Conservation (phyloP, 2,329 filamentous ascomycete species). For the Aureobasidium uvarum region DNA sequence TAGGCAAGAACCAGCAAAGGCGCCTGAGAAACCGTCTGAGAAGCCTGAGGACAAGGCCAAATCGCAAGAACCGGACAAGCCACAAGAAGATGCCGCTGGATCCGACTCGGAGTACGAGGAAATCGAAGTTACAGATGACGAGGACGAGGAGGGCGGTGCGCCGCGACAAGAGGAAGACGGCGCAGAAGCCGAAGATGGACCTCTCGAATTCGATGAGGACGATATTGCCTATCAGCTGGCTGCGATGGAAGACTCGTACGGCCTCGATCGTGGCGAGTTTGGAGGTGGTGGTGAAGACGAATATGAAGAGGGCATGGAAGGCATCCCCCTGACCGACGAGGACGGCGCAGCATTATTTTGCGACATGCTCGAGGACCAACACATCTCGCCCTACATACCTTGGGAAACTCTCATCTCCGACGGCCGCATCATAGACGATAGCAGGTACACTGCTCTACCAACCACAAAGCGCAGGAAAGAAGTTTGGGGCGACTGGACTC, state of each 20-base stretch:
- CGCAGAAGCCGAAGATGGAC: conserved; percentile 45
- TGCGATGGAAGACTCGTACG: conserved; percentile 84
- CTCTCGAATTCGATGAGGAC: conserved; percentile 84
- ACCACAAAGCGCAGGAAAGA: conserved; percentile 81
- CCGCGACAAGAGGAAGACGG: conserved; percentile 47
- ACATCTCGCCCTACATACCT: conserved; percentile 80
- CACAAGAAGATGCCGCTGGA: conserved; percentile 38
- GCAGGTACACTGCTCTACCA: conserved; percentile 76
- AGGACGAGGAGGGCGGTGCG: conserved; percentile 47
- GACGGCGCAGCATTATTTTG: conserved; percentile 78
- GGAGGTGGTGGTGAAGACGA: conserved; percentile 57
- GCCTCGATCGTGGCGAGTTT: conserved; percentile 72
- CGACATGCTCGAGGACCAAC: conserved; percentile 78
- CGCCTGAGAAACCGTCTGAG: conserved; percentile 30
- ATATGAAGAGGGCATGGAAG: conserved; percentile 71
- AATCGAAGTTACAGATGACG: conserved; percentile 66
- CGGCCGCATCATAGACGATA: conserved; percentile 68
- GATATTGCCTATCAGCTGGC: conserved; percentile 92
- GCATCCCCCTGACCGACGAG: conserved; percentile 66
- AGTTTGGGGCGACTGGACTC: conserved; percentile 80
- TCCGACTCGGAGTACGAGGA: conserved; percentile 63
- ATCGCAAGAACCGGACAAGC: conserved; percentile 8
- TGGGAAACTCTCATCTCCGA: conserved; percentile 85
- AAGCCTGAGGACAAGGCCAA: conserved; percentile 28
- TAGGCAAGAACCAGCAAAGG: conserved; percentile 35